A percentile compares a stretch with the other conserved stretches of the same genome.
Evolutionary conservation across 768 basidiomycete species (phyloP).

Genomic region (Suillus spraguei): DNA sequence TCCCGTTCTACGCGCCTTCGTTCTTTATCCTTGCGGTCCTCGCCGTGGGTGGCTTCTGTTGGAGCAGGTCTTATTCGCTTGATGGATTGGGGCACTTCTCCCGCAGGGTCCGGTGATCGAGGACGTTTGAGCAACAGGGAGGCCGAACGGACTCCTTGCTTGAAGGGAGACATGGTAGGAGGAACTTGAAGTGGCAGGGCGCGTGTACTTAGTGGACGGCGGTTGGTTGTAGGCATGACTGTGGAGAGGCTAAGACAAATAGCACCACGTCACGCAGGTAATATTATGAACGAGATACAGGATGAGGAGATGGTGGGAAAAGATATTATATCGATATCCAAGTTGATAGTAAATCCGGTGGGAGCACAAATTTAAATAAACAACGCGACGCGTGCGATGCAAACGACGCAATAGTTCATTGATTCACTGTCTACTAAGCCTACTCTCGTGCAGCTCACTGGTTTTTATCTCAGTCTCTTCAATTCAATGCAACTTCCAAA

Average conservation of each 20-base stretch:
- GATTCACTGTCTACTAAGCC: not conserved
- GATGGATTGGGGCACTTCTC: slow-evolving; percentile 29
- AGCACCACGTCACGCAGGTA: not conserved
- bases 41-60: slow-evolving; percentile 32
- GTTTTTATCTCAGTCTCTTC: not conserved
- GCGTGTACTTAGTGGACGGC: slow-evolving; percentile 51
- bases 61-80: slow-evolving; percentile 49
- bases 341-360: not conserved
- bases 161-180: slow-evolving; percentile 36
- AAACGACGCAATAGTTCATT: not conserved
- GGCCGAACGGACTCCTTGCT: slow-evolving; percentile 32
- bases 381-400: not conserved
- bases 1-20: slow-evolving; percentile 54
- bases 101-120: slow-evolving; percentile 50
- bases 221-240: slow-evolving; percentile 47
- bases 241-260: not conserved
- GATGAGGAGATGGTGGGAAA: slow-evolving; percentile 2
- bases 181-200: slow-evolving; percentile 36
- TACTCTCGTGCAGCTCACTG: not conserved
- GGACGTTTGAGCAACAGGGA: slow-evolving; percentile 46
- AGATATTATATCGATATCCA: slow-evolving; percentile 2
- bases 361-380: slow-evolving; percentile 2
- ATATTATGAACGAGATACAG: too few relatives aligned
- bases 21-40: slow-evolving; percentile 47
- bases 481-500: not conserved